Percentiles rank a stretch among this genome's conserved stretches.
These are phyloP conservation scores for Salix dunnii DNA, from an alignment of 345 rosid species.

Conservation along the genomic window DNA sequence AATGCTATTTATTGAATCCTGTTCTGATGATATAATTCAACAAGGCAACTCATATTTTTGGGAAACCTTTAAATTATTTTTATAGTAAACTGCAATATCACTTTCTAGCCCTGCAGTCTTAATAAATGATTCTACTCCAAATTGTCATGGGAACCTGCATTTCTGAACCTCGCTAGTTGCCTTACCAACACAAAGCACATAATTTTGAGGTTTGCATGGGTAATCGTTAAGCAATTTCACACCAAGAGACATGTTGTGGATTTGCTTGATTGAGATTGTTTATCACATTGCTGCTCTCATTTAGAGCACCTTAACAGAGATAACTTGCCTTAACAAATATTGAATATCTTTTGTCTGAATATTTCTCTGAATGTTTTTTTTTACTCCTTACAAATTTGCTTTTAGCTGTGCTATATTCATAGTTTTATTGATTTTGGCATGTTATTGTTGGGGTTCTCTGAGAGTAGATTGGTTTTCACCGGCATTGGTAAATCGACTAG, in stretches of 20 bases:
- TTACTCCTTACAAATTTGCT: neutral
- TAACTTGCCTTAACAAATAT: neutral
- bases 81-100: neutral
- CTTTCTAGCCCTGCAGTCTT: neutral
- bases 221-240: neutral
- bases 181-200: neutral
- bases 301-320: neutral
- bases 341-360: neutral
- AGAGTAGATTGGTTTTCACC: constrained; percentile 92
- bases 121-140: neutral
- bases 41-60: neutral
- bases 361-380: neutral
- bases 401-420: neutral
- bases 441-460: constrained; percentile 13
- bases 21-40: neutral
- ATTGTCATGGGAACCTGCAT: neutral
- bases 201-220: neutral
- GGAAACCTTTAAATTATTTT: neutral
- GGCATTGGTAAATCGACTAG: constrained; percentile 72
- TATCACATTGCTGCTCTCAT: neutral
- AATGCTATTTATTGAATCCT: neutral
- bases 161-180: neutral
- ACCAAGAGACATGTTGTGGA: neutral
- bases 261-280: neutral
- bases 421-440: constrained; percentile 15